A percentile compares a stretch with the other conserved stretches of the same genome.
phyloP scores from a whole-genome alignment of 257 asterid genomes.

The Scutellaria barbata region DNA sequence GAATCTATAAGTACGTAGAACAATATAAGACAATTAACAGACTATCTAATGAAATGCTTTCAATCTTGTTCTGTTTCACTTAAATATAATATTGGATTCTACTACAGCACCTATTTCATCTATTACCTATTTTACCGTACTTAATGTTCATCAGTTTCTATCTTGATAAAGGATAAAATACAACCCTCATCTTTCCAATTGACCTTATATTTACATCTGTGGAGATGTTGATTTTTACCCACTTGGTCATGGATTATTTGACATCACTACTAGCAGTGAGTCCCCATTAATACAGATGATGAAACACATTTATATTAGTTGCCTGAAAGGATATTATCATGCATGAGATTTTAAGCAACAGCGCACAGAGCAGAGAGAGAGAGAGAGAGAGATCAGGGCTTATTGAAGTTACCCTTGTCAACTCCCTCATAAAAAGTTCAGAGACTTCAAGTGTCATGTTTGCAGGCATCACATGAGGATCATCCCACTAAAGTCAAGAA shows the following conservation, averaged over 20 bases:
- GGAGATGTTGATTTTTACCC: slow-evolving; percentile 3
- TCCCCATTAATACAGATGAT: not conserved
- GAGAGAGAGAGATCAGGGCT: slow-evolving; percentile 21
- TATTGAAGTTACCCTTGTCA: slow-evolving; percentile 74
- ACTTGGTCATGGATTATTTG: slow-evolving; percentile 6
- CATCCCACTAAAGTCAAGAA: slow-evolving; percentile 81
- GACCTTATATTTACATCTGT: not conserved
- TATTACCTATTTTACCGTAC: not conserved
- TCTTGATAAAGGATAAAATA: not conserved
- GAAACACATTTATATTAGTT: not conserved
- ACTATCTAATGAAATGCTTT: slow-evolving; percentile 1
- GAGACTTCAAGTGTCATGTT: slow-evolving; percentile 90
- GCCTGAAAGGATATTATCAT: not conserved
- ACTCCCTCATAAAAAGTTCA: slow-evolving; percentile 89
- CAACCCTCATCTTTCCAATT: slow-evolving; percentile 5
- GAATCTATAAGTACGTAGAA: slow-evolving; percentile 14
- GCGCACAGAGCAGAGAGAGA: not conserved
- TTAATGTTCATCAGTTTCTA: not conserved
- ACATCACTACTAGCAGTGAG: slow-evolving; percentile 3
- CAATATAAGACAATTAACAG: slow-evolving; percentile 21
- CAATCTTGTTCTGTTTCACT: slow-evolving; percentile 12
- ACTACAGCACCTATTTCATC: not conserved
- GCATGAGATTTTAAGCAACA: not conserved
- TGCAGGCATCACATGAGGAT: slow-evolving; percentile 86
- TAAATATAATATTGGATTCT: slow-evolving; percentile 8